These are phyloP conservation scores for Alternaria infectoria DNA, from an alignment of 2,329 filamentous ascomycete species.

Conservation along the genomic window DNA sequence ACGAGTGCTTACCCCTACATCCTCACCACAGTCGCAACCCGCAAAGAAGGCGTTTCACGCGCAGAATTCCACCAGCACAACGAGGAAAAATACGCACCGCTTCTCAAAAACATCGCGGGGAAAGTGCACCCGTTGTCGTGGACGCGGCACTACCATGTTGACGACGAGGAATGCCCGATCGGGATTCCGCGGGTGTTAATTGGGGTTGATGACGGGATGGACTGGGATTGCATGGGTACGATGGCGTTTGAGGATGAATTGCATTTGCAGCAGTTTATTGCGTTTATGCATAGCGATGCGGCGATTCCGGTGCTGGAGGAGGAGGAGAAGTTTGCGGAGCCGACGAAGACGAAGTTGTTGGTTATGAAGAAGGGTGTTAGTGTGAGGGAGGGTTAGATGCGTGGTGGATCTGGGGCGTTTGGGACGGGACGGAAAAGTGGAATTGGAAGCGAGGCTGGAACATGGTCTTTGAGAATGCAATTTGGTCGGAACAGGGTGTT, in stretches of 20 bases:
- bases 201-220: slow-evolving; percentile 16
- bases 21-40: slow-evolving; percentile 16
- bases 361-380: slow-evolving; percentile 22
- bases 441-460: background rate
- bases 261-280: slow-evolving; percentile 28
- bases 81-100: slow-evolving; percentile 15
- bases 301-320: slow-evolving; percentile 17
- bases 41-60: slow-evolving; percentile 21
- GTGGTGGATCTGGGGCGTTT: background rate
- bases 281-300: slow-evolving; percentile 23
- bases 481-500: background rate
- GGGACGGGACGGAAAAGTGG: background rate
- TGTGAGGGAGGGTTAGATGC: background rate
- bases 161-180: slow-evolving; percentile 16
- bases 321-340: slow-evolving; percentile 24
- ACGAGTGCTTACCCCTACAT: slow-evolving; percentile 21
- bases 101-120: slow-evolving; percentile 18
- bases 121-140: slow-evolving; percentile 24
- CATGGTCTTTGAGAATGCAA: background rate
- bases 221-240: slow-evolving; percentile 27
- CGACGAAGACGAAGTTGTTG: slow-evolving; percentile 19
- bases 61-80: slow-evolving; percentile 21
- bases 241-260: slow-evolving; percentile 28
- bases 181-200: slow-evolving; percentile 17
- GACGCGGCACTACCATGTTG: slow-evolving; percentile 23